Evolutionary conservation across 2,329 filamentous ascomycete species (phyloP).

Genomic region (Chrysoporthe puriensis): DNA sequence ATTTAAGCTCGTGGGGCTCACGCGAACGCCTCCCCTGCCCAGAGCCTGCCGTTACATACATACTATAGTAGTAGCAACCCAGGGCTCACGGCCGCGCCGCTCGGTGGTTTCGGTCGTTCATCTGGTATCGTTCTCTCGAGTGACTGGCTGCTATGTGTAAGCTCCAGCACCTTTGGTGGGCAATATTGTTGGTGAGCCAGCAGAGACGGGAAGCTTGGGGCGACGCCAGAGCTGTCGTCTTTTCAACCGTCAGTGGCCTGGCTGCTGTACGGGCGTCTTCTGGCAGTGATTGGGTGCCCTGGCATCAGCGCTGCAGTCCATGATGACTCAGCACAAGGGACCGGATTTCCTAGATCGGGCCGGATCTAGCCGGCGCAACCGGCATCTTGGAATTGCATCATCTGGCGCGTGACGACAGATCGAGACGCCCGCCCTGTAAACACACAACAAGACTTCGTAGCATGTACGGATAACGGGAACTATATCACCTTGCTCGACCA

Average conservation of each 20-base stretch:
- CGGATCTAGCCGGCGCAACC: slow-evolving; percentile 6
- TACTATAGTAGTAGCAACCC: too few relatives aligned
- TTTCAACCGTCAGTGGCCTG: too few relatives aligned
- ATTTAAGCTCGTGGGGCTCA: slow-evolving; percentile 25
- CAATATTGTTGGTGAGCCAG: too few relatives aligned
- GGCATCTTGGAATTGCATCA: slow-evolving; percentile 21
- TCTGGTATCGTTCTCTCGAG: neutral
- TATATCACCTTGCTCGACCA: neutral
- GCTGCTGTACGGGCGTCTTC: neutral
- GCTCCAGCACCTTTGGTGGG: too few relatives aligned
- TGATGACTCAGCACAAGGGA: neutral
- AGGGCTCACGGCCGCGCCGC: neutral
- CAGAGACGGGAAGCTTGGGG: too few relatives aligned
- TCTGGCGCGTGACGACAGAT: neutral
- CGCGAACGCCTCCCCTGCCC: neutral
- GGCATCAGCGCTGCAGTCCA: neutral
- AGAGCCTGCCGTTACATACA: neutral
- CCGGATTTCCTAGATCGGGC: neutral
- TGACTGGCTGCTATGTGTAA: too few relatives aligned
- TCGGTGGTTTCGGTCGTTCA: neutral
- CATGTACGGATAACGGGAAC: neutral
- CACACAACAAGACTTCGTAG: too few relatives aligned
- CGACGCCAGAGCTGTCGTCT: too few relatives aligned
- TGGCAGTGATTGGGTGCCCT: neutral
- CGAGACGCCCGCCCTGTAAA: too few relatives aligned